Percentiles rank a stretch among this genome's conserved stretches.
Conservation (phyloP, 306 rosid genomes). For the Prunus mira region DNA sequence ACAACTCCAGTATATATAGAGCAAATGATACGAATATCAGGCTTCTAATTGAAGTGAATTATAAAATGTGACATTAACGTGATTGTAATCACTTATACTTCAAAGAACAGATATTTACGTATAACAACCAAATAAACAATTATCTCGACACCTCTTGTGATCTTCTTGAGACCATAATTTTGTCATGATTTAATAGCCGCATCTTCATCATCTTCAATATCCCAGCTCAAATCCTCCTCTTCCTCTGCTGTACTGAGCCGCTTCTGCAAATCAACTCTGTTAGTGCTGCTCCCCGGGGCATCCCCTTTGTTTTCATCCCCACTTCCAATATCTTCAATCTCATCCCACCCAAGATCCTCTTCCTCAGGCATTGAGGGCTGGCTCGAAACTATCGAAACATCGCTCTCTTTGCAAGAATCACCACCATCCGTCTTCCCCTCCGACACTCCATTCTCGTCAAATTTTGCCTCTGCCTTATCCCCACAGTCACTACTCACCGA, state of each 20-base stretch:
- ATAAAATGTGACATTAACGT: constrained; percentile 2
- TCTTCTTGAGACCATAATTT: constrained; percentile 7
- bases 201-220: constrained; percentile 66
- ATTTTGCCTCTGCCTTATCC: constrained; percentile 35
- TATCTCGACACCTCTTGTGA: constrained; percentile 15
- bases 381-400: constrained; percentile 81
- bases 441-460: constrained; percentile 18
- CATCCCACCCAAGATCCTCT: constrained; percentile 87
- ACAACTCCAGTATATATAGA: not conserved
- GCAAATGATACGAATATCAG: not conserved
- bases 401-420: constrained; percentile 77
- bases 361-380: constrained; percentile 69
- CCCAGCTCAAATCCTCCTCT: constrained; percentile 93
- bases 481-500: constrained; percentile 24
- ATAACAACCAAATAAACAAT: constrained; percentile 3
- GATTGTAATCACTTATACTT: constrained; percentile 4
- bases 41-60: not conserved
- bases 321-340: constrained; percentile 76
- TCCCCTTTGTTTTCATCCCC: constrained; percentile 54
- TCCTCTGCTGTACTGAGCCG: constrained; percentile 48
- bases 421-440: constrained; percentile 48
- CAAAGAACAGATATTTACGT: not conserved
- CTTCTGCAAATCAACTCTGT: constrained; percentile 54
- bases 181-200: constrained; percentile 47
- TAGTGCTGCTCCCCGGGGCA: constrained; percentile 25